Conservation (phyloP, 1,139 yeast species). For the Sugiyamaella xylanicola region DNA sequence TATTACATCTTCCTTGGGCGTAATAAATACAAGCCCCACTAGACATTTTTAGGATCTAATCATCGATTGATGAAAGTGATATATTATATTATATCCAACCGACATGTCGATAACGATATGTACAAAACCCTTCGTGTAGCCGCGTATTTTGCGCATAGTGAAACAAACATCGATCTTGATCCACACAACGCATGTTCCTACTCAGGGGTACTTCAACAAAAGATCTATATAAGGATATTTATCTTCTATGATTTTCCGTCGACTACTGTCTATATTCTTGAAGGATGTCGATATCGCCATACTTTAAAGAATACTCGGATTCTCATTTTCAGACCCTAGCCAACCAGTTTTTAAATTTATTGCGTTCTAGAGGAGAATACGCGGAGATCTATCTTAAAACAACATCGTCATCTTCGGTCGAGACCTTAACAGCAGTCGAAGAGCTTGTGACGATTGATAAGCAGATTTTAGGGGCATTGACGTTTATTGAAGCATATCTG, state of each 20-base stretch:
- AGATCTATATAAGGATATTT: no score
- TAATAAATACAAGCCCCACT: conserved; percentile 26
- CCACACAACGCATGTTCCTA: neutral
- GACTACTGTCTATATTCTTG: no score
- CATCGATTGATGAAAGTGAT: neutral
- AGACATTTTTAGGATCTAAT: neutral
- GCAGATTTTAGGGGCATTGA: conserved; percentile 25
- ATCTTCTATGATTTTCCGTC: no score
- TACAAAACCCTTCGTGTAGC: no score
- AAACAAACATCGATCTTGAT: neutral
- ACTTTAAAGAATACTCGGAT: neutral
- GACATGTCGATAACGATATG: no score
- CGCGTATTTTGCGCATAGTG: neutral
- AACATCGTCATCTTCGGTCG: neutral
- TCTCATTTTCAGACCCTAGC: neutral
- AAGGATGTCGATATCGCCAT: neutral
- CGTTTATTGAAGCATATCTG: conserved; percentile 23
- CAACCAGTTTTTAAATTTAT: neutral
- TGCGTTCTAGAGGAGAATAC: neutral
- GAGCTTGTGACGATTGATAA: conserved; percentile 20
- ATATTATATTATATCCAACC: no score
- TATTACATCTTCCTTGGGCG: conserved; percentile 30
- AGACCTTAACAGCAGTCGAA: neutral
- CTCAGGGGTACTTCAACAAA: neutral
- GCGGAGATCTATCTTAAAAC: neutral